Evolutionary conservation across 2,329 filamentous ascomycete genomes (phyloP).

Genomic region (Diaporthe sp.): DNA sequence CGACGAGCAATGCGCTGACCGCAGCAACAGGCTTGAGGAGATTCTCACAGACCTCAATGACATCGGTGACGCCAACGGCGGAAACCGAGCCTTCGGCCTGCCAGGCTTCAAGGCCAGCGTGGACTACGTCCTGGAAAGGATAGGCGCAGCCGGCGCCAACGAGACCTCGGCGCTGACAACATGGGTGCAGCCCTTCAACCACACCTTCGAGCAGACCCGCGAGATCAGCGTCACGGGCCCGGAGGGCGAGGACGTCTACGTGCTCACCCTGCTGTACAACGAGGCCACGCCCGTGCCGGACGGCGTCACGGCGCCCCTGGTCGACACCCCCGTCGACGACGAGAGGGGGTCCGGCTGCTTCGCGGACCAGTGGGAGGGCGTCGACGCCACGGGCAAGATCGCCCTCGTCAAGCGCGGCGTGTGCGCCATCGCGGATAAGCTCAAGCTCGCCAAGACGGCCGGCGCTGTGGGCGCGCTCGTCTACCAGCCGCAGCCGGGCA

Average conservation of each 20-base stretch:
- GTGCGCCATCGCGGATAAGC: slow-evolving; percentile 58
- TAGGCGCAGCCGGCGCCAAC: slow-evolving; percentile 52
- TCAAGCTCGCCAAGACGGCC: slow-evolving; percentile 56
- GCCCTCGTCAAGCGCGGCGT: slow-evolving; percentile 59
- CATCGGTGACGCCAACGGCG: slow-evolving; percentile 67
- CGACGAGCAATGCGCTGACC: not conserved
- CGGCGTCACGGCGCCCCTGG: slow-evolving; percentile 49
- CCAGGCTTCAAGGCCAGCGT: slow-evolving; percentile 70
- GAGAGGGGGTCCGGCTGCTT: slow-evolving; percentile 55
- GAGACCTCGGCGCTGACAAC: slow-evolving; percentile 54
- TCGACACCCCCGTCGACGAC: slow-evolving; percentile 52
- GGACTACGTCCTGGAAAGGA: slow-evolving; percentile 65
- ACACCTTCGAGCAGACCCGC: slow-evolving; percentile 57
- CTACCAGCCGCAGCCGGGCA: slow-evolving; percentile 69
- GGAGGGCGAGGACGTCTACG: slow-evolving; percentile 57
- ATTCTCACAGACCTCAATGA: slow-evolving; percentile 59
- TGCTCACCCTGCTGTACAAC: slow-evolving; percentile 60
- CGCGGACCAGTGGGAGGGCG: slow-evolving; percentile 53
- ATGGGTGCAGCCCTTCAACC: slow-evolving; percentile 60
- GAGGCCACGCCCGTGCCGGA: slow-evolving; percentile 55
- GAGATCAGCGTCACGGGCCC: slow-evolving; percentile 59
- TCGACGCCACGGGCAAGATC: slow-evolving; percentile 58
- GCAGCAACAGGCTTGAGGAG: slow-evolving; percentile 58
- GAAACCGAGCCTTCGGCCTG: slow-evolving; percentile 71
- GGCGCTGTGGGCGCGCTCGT: slow-evolving; percentile 64